Percentiles rank a stretch among this genome's conserved stretches.
These are phyloP conservation scores for Aphanomyces astaci DNA, from an alignment of 352 stramenopile species.

Conservation along the genomic window DNA sequence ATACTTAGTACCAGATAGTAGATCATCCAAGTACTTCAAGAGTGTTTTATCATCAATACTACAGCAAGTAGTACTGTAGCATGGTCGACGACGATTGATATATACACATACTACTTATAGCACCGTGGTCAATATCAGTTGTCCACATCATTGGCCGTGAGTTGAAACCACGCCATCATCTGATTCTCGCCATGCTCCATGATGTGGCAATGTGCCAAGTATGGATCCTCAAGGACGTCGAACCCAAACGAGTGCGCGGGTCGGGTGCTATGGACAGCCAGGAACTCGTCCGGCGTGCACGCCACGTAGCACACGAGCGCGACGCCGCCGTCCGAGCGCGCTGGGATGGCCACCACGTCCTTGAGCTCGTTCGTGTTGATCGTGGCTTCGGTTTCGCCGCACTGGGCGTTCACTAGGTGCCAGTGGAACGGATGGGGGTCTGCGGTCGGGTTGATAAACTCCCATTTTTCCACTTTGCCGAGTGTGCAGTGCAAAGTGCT, in stretches of 20 bases:
- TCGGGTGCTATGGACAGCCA: constrained; percentile 44
- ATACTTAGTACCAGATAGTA: no score
- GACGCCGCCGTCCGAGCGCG: constrained; percentile 35
- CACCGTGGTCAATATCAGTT: no score
- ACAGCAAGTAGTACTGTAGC: no score
- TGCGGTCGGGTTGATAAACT: constrained; percentile 70
- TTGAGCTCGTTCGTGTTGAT: constrained; percentile 62
- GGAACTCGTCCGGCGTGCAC: constrained; percentile 59
- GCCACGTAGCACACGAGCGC: constrained; percentile 69
- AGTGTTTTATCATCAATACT: no score
- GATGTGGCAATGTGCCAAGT: constrained; percentile 69
- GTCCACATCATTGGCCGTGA: constrained; percentile 41
- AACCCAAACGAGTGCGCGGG: constrained; percentile 52
- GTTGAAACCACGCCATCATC: constrained; percentile 64
- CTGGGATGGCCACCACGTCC: constrained; percentile 60
- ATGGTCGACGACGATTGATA: no score
- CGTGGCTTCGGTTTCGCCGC: constrained; percentile 45
- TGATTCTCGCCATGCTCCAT: constrained; percentile 69
- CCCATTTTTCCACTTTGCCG: constrained; percentile 68
- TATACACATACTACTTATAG: no score
- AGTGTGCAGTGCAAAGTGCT: constrained; percentile 49
- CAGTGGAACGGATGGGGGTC: constrained; percentile 73
- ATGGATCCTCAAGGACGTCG: constrained; percentile 46
- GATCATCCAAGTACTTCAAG: no score
- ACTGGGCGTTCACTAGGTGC: constrained; percentile 69